These are phyloP conservation scores for Tuber magnatum DNA, from an alignment of 495 filamentous ascomycete genomes.

Conservation along the genomic window DNA sequence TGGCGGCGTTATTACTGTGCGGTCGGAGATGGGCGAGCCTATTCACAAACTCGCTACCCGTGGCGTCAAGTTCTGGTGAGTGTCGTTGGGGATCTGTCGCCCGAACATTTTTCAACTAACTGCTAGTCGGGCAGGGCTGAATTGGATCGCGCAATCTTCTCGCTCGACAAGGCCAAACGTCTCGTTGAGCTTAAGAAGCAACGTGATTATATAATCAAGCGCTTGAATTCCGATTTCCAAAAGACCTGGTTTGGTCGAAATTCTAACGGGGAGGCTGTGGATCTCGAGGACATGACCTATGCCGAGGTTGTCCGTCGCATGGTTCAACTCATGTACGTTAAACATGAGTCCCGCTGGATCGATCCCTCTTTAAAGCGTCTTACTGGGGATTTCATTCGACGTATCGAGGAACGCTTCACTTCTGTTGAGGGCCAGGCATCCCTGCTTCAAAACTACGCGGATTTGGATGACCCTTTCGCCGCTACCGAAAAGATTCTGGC, in stretches of 20 bases:
- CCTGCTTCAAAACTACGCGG: slow-evolving; percentile 73
- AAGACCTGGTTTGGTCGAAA: slow-evolving; percentile 98
- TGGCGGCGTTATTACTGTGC: slow-evolving; percentile 92
- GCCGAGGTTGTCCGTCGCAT: slow-evolving; percentile 84
- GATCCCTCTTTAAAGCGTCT: slow-evolving; percentile 73
- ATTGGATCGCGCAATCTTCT: slow-evolving; percentile 97
- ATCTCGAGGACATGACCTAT: slow-evolving; percentile 98
- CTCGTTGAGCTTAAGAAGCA: slow-evolving; percentile 85
- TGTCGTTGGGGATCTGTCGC: not conserved
- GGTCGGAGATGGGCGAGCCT: slow-evolving; percentile 97
- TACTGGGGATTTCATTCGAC: slow-evolving; percentile 89
- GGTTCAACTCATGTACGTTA: slow-evolving; percentile 94
- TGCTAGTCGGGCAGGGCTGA: slow-evolving; percentile 50
- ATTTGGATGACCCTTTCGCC: slow-evolving; percentile 74
- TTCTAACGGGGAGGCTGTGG: slow-evolving; percentile 70
- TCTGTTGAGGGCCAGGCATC: slow-evolving; percentile 59
- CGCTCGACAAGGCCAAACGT: slow-evolving; percentile 87
- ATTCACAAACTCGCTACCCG: slow-evolving; percentile 97
- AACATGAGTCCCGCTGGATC: slow-evolving; percentile 90
- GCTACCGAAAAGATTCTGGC: slow-evolving; percentile 70
- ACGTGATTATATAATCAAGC: slow-evolving; percentile 90
- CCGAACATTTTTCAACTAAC: not conserved
- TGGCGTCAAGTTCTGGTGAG: slow-evolving; percentile 79
- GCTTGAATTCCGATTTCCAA: slow-evolving; percentile 95
- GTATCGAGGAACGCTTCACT: slow-evolving; percentile 89